These are phyloP conservation scores for Volvox reticuliferus DNA, from an alignment of 139 green algal genomes.

Conservation along the genomic window DNA sequence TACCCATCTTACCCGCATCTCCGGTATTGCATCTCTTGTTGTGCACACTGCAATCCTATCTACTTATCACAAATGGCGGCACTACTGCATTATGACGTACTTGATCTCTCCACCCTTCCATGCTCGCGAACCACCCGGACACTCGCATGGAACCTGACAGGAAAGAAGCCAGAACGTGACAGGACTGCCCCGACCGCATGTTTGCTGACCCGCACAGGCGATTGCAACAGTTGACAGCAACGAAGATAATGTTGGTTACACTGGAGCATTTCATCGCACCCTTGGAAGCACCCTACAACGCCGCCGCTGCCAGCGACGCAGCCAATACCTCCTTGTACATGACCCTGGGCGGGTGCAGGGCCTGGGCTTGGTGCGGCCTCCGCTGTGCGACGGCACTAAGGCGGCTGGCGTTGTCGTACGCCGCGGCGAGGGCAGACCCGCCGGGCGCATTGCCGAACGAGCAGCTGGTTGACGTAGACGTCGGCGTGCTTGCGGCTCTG, in stretches of 20 bases:
- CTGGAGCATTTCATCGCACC: background rate
- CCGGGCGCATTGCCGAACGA: background rate
- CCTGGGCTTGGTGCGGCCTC: constrained; percentile 36
- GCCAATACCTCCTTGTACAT: background rate
- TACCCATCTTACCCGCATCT: too few relatives aligned
- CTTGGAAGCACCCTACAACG: background rate
- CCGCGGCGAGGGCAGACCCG: background rate
- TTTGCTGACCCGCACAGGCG: background rate
- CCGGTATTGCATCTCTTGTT: too few relatives aligned
- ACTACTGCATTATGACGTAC: too few relatives aligned
- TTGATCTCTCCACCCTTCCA: too few relatives aligned
- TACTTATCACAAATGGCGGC: too few relatives aligned
- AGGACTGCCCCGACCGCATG: too few relatives aligned
- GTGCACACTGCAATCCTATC: too few relatives aligned
- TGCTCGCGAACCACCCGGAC: too few relatives aligned
- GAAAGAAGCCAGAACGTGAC: too few relatives aligned
- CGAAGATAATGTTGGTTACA: background rate
- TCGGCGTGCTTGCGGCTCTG: background rate
- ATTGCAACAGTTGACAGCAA: background rate
- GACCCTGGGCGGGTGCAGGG: background rate
- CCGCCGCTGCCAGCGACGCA: background rate
- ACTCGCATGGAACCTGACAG: too few relatives aligned
- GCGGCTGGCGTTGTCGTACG: constrained; percentile 1
- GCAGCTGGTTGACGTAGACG: constrained; percentile 27
- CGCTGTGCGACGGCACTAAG: constrained; percentile 11